phyloP scores from a whole-genome alignment of 208 protist species.

The Trypanosoma conorhini region DNA sequence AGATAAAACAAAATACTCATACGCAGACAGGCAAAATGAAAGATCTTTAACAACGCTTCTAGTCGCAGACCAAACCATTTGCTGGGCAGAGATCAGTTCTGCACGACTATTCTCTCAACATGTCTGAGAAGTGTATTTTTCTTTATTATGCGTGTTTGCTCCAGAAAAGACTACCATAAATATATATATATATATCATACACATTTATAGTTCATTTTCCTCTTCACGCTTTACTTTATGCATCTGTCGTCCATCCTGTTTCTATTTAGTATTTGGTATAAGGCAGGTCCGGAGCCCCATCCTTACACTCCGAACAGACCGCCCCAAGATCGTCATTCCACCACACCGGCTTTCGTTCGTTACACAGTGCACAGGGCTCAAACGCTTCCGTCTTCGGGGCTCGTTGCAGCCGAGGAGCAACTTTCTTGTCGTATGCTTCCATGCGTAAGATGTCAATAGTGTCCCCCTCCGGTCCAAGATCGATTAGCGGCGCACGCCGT shows the following conservation, averaged over 20 bases:
- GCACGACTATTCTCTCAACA: too few relatives aligned
- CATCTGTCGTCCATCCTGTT: not conserved
- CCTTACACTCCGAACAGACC: conserved; percentile 72
- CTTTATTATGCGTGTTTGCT: too few relatives aligned
- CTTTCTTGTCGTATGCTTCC: conserved; percentile 65
- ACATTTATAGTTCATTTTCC: not conserved
- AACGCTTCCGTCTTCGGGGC: conserved; percentile 81
- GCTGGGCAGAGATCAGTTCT: too few relatives aligned
- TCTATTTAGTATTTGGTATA: conserved; percentile 57
- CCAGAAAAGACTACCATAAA: too few relatives aligned
- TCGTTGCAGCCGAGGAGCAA: conserved; percentile 70
- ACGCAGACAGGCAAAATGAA: too few relatives aligned
- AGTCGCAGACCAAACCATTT: too few relatives aligned
- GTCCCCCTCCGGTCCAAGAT: conserved; percentile 60
- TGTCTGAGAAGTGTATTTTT: too few relatives aligned
- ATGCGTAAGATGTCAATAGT: conserved; percentile 66
- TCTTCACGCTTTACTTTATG: not conserved
- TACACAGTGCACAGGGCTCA: conserved; percentile 83
- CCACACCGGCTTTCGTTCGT: conserved; percentile 66
- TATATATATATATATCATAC: not conserved
- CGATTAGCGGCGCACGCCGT: conserved; percentile 52
- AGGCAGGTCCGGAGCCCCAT: conserved; percentile 30
- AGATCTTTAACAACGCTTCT: too few relatives aligned
- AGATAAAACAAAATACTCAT: too few relatives aligned
- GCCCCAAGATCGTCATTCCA: conserved; percentile 78